Percentiles rank a stretch among this genome's conserved stretches.
Evolutionary conservation across 2,329 filamentous ascomycete genomes (phyloP).

Genomic region (Aspergillus fumigatiaffinis): DNA sequence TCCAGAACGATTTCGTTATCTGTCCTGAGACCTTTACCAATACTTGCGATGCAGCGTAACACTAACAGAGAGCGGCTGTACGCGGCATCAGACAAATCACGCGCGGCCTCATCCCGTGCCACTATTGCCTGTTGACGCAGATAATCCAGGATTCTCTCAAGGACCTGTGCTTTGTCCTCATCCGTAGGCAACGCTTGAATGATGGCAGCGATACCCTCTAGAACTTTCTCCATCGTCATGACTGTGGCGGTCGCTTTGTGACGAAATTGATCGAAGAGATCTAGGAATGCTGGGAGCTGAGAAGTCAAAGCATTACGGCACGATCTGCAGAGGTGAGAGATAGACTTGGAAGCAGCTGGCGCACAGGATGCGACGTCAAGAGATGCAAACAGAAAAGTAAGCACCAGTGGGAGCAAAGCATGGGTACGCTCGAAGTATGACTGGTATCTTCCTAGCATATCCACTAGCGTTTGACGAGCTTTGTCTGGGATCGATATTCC

Average conservation of each 20-base stretch:
- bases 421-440: conserved; percentile 43
- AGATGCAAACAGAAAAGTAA: conserved; percentile 45
- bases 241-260: conserved; percentile 33
- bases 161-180: conserved; percentile 35
- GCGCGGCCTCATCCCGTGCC: conserved; percentile 28
- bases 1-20: conserved; percentile 36
- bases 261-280: conserved; percentile 38
- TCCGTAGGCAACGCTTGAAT: conserved; percentile 40
- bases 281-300: conserved; percentile 42
- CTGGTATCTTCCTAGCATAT: conserved; percentile 43
- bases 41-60: conserved; percentile 39
- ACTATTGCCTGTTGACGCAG: conserved; percentile 33
- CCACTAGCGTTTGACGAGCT: conserved; percentile 39
- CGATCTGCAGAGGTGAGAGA: conserved; percentile 42
- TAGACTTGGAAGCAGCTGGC: conserved; percentile 41
- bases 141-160: conserved; percentile 37
- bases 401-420: conserved; percentile 35
- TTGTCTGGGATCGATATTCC: conserved; percentile 32
- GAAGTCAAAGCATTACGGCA: conserved; percentile 39
- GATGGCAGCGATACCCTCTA: conserved; percentile 44
- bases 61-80: conserved; percentile 32
- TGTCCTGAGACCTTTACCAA: conserved; percentile 38
- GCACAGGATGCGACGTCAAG: conserved; percentile 40
- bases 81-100: conserved; percentile 31
- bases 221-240: conserved; percentile 39